phyloP scores from a whole-genome alignment of 495 filamentous ascomycete genomes.

The Daldinia loculata region DNA sequence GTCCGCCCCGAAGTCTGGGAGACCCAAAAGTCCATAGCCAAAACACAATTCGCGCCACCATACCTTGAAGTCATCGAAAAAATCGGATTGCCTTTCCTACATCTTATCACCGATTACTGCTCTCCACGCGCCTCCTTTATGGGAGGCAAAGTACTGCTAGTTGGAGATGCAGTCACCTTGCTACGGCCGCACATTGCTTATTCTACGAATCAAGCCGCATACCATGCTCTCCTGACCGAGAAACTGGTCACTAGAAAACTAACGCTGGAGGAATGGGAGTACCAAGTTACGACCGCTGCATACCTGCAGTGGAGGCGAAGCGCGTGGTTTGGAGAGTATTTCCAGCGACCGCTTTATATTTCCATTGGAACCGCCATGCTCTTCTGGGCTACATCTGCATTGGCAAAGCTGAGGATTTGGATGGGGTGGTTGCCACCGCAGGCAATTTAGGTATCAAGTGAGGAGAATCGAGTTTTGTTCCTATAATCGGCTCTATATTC shows the following conservation, averaged over 20 bases:
- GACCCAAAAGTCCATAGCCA: background rate
- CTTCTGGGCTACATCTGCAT: background rate
- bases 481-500: background rate
- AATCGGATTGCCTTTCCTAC: conserved; percentile 51
- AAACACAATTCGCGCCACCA: background rate
- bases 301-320: background rate
- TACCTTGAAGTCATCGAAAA: background rate
- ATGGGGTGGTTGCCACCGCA: background rate
- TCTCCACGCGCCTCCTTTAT: conserved; percentile 53
- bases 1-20: background rate
- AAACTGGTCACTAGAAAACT: background rate
- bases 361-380: background rate
- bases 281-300: background rate
- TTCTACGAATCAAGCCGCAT: background rate
- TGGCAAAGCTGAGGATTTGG: background rate
- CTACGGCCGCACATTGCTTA: background rate
- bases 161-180: conserved; percentile 60
- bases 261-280: background rate
- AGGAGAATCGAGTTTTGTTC: background rate
- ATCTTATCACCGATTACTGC: conserved; percentile 60
- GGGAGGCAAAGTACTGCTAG: conserved; percentile 56
- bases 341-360: background rate
- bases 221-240: background rate
- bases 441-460: background rate
- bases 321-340: background rate